Conservation (phyloP, 495 filamentous ascomycete species). For the Symbiotaphrina buchneri region DNA sequence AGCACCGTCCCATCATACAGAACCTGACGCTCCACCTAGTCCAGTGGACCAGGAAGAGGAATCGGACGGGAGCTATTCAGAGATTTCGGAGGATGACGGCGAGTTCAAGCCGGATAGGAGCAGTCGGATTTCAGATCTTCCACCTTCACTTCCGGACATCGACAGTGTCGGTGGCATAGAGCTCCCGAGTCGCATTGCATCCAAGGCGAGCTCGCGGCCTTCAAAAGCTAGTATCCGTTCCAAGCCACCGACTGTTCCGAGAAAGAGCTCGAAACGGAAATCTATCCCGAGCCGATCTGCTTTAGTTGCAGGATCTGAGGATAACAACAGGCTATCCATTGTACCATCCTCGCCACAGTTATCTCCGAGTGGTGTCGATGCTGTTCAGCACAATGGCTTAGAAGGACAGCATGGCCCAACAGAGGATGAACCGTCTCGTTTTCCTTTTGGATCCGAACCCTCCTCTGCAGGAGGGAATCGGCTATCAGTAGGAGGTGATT, state of each 20-base stretch:
- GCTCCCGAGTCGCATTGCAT: slow-evolving; percentile 38
- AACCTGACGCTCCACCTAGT: background rate
- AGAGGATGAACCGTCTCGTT: slow-evolving; percentile 1
- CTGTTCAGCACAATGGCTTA: background rate
- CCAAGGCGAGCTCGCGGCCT: slow-evolving; percentile 25
- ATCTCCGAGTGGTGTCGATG: slow-evolving; percentile 1
- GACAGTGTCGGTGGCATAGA: slow-evolving; percentile 38
- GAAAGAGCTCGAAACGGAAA: slow-evolving; percentile 39
- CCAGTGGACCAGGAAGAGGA: slow-evolving; percentile 1
- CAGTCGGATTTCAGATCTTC: slow-evolving; percentile 18
- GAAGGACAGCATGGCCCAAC: background rate
- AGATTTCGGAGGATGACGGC: background rate
- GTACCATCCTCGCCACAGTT: slow-evolving; percentile 2
- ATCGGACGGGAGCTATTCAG: background rate
- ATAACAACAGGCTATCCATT: background rate
- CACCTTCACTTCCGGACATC: slow-evolving; percentile 35
- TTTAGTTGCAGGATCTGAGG: background rate
- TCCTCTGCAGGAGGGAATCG: slow-evolving; percentile 3
- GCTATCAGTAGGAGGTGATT: slow-evolving; percentile 2
- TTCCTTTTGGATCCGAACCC: slow-evolving; percentile 6
- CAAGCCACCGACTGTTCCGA: slow-evolving; percentile 24
- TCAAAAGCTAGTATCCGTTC: slow-evolving; percentile 14
- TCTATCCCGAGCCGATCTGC: too few relatives aligned
- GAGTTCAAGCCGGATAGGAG: background rate
- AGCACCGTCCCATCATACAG: background rate